Base-by-base conservation (phyloP, 139 green algal genomes). In the Auxenochlorella pyrenoidosa region DNA sequence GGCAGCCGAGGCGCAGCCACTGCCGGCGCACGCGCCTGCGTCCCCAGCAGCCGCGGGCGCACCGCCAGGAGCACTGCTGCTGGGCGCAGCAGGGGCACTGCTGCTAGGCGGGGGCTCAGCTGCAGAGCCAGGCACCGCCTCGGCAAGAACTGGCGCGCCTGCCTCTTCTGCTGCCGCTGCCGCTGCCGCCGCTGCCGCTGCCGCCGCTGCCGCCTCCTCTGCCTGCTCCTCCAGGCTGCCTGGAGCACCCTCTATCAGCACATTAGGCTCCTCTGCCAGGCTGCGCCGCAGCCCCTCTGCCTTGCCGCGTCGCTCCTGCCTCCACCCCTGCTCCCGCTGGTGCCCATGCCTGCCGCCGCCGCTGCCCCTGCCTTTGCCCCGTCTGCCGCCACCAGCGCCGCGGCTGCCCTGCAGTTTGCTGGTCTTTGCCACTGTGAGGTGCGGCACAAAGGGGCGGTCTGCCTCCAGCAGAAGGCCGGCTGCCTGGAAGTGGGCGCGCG, bases 371-470 rank as follows among this genome's bases (percentile, higher is more conserved):
- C n/a, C 77, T 51, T 13, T 79, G 72, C 51, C 47, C 40, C 71
- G 19, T 36, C 38, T 51, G 32, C 75, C 75, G 34, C 43, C 36
- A 2, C 58, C 38, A 13, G 59, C 30, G 54, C 79, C 54, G 2
- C 38, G 24, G 34, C 80, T 30, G 58, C 59, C 59, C 28, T 77
- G 60, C 63, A 85, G 80, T 63, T 75, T 76, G 63, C 80, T 85
- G 38, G 80, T 85, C 18, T 85, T 76, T 43, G 80, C 82, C 30
- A 86, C 51, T 3, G 82, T 86, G 65, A 86, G 18, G 41, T 86
- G 82, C 8, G 82, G 82, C 43, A 79, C 66, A 70, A 86, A 86
- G 0, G 43, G 41, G 19, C 47, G 66, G 38, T 79, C 66, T 2
- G 82, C 82, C 44, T 86, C 66, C 32, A 70, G 66, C 66, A 86